phyloP scores from a whole-genome alignment of 2,329 filamentous ascomycete species.

The Colletotrichum noveboracense region DNA sequence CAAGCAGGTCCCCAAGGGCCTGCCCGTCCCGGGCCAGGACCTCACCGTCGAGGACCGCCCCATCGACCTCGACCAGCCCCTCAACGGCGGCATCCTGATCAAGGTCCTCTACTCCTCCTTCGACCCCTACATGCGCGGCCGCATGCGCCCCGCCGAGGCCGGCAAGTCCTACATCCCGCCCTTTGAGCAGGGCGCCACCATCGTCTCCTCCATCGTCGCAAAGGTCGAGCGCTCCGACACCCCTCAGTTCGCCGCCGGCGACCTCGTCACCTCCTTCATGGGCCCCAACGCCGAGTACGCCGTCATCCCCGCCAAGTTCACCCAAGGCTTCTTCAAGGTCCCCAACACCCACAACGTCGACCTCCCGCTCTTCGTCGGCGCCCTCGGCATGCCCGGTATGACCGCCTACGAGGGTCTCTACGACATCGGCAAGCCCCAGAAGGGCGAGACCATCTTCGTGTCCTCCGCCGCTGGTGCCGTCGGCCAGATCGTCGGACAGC shows the following conservation, averaged over 20 bases:
- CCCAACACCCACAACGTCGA: slow-evolving; percentile 74
- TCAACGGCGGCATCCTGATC: slow-evolving; percentile 70
- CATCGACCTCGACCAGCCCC: slow-evolving; percentile 68
- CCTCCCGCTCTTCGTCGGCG: slow-evolving; percentile 71
- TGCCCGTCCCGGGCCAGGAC: slow-evolving; percentile 74
- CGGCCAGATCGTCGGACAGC: slow-evolving; percentile 81
- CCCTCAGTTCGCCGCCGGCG: slow-evolving; percentile 48
- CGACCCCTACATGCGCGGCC: slow-evolving; percentile 85
- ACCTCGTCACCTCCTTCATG: slow-evolving; percentile 53
- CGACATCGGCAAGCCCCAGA: slow-evolving; percentile 67
- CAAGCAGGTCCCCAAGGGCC: slow-evolving; percentile 69
- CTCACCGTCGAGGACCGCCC: slow-evolving; percentile 69
- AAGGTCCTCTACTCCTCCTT: slow-evolving; percentile 77
- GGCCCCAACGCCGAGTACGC: slow-evolving; percentile 71
- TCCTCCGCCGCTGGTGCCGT: slow-evolving; percentile 82
- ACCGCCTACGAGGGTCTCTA: slow-evolving; percentile 75
- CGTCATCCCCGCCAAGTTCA: slow-evolving; percentile 15
- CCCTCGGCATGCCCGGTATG: slow-evolving; percentile 66
- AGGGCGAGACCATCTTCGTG: slow-evolving; percentile 80
- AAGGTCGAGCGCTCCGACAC: slow-evolving; percentile 75
- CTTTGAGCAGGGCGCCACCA: slow-evolving; percentile 65
- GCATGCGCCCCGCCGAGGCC: slow-evolving; percentile 69
- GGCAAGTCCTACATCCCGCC: slow-evolving; percentile 71
- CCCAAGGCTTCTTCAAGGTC: slow-evolving; percentile 39
- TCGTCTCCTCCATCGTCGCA: slow-evolving; percentile 68